Conservation (phyloP, 75 land plant species). For the Ceratopteris richardii region DNA sequence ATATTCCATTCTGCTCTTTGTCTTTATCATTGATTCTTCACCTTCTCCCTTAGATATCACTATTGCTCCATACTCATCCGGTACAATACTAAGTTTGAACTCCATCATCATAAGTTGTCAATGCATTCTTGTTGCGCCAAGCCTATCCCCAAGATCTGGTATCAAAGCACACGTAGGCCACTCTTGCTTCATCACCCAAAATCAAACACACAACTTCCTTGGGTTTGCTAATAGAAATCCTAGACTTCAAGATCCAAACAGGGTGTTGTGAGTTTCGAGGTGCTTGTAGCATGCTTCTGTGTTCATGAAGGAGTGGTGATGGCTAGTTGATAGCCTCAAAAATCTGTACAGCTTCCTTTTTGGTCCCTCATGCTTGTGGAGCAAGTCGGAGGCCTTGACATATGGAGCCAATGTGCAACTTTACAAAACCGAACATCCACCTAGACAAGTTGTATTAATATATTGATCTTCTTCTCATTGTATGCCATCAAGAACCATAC, state of each 20-base stretch:
- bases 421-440: conserved; percentile 63
- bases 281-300: conserved; percentile 54
- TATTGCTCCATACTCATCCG: too few relatives aligned
- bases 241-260: conserved; percentile 34
- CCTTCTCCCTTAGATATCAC: too few relatives aligned
- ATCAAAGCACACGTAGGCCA: conserved; percentile 60
- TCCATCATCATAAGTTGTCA: too few relatives aligned
- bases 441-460: conserved; percentile 62
- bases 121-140: too few relatives aligned
- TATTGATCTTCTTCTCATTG: conserved; percentile 98
- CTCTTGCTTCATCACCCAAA: conserved; percentile 22
- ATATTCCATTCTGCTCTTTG: too few relatives aligned
- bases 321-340: conserved; percentile 90
- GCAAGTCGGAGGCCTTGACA: conserved; percentile 66
- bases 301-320: conserved; percentile 82
- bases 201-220: background rate
- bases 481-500: conserved; percentile 44
- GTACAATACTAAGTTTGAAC: too few relatives aligned
- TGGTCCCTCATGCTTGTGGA: conserved; percentile 87
- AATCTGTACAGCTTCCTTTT: conserved; percentile 69
- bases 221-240: too few relatives aligned
- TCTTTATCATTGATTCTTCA: too few relatives aligned
- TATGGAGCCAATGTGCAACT: conserved; percentile 76
- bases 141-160: too few relatives aligned
- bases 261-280: conserved; percentile 28